Conservation (phyloP, 1,139 yeast species). For the Pichia sp. region DNA sequence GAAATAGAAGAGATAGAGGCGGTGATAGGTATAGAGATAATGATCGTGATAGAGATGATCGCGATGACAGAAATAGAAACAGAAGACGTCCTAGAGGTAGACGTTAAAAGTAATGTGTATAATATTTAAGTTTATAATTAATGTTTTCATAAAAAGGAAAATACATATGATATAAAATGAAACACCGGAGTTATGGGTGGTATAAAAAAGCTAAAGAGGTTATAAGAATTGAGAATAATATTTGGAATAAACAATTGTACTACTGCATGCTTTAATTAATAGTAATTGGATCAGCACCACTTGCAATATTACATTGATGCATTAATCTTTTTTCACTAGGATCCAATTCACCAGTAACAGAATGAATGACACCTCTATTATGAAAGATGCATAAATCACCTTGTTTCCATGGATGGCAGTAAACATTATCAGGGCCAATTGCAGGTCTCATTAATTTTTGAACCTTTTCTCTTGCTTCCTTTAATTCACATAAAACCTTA, state of each 20-base stretch:
- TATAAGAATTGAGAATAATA: neutral
- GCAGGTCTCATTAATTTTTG: slow-evolving; percentile 78
- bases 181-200: neutral
- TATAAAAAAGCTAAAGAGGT: neutral
- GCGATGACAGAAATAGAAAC: slow-evolving; percentile 3
- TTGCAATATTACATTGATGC: slow-evolving; percentile 91
- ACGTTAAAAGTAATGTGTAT: slow-evolving; percentile 4
- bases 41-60: slow-evolving; percentile 18
- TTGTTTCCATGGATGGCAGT: slow-evolving; percentile 74
- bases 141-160: neutral
- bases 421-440: slow-evolving; percentile 64
- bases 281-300: slow-evolving; percentile 57
- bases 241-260: neutral
- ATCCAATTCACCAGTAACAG: slow-evolving; percentile 82
- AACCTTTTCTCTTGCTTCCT: slow-evolving; percentile 63
- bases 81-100: slow-evolving; percentile 15
- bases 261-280: neutral
- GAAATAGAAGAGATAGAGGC: slow-evolving; percentile 18
- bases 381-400: slow-evolving; percentile 82
- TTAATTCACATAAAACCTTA: slow-evolving; percentile 51
- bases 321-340: slow-evolving; percentile 71
- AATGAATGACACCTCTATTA: slow-evolving; percentile 85
- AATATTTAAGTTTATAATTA: neutral
- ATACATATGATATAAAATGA: neutral
- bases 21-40: slow-evolving; percentile 8